Evolutionary conservation across 495 filamentous ascomycete species (phyloP).

Genomic region (Penicillium bialowiezense): DNA sequence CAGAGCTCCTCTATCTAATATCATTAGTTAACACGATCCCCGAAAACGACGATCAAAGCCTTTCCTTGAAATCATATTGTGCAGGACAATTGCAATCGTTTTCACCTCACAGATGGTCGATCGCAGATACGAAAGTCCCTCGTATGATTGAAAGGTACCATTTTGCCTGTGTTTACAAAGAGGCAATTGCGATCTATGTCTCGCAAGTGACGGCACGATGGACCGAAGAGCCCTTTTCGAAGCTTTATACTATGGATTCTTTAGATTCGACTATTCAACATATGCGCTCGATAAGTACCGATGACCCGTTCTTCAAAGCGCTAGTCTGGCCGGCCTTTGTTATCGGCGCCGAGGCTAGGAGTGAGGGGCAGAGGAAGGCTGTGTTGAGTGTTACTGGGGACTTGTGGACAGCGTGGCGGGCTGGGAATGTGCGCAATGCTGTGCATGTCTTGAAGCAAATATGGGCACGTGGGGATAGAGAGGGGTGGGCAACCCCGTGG

Average conservation of each 20-base stretch:
- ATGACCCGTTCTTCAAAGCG: constrained; percentile 10
- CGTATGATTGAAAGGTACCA: constrained; percentile 14
- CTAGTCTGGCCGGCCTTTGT: constrained; percentile 20
- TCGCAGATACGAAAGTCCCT: background rate
- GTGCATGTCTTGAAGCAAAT: constrained; percentile 10
- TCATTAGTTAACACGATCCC: constrained; percentile 1
- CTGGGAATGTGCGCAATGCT: constrained; percentile 15
- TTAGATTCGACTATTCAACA: constrained; percentile 6
- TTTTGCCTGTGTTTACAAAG: constrained; percentile 11
- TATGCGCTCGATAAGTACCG: constrained; percentile 4
- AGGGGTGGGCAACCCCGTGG: constrained; percentile 1
- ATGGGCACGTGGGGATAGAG: background rate
- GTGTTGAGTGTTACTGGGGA: constrained; percentile 7
- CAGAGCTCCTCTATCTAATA: constrained; percentile 2
- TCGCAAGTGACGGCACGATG: constrained; percentile 6
- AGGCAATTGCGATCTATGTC: constrained; percentile 16
- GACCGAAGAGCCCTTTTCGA: background rate
- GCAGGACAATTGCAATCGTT: background rate
- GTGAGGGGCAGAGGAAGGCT: background rate
- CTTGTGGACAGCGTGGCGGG: constrained; percentile 14
- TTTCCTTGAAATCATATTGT: background rate
- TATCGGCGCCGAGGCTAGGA: constrained; percentile 17
- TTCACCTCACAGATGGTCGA: too few species aligned
- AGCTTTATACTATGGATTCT: background rate
- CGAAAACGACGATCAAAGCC: background rate